These are phyloP conservation scores for Arabis hirsuta DNA, from an alignment of 345 rosid species.

Conservation along the genomic window DNA sequence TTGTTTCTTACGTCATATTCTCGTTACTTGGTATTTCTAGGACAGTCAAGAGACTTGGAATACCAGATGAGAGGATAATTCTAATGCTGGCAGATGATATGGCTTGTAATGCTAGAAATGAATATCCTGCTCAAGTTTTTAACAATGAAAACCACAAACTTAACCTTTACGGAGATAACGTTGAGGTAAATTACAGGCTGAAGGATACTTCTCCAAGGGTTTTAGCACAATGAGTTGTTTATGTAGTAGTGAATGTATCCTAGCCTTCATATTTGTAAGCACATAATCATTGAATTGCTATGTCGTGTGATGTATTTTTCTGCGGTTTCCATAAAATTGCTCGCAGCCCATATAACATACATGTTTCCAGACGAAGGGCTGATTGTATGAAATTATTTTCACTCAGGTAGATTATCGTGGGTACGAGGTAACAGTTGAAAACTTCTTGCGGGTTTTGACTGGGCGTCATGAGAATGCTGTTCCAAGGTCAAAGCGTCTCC, in stretches of 20 bases:
- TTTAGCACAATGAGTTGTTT: not conserved
- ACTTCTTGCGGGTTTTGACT: slow-evolving; percentile 86
- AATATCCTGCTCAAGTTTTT: slow-evolving; percentile 96
- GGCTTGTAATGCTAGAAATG: slow-evolving; percentile 97
- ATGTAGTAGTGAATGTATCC: not conserved
- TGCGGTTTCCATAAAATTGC: not conserved
- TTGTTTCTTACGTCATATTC: slow-evolving; percentile 14
- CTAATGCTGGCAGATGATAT: slow-evolving; percentile 98
- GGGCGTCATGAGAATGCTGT: slow-evolving; percentile 91
- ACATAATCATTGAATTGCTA: not conserved
- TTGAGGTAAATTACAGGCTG: slow-evolving; percentile 64
- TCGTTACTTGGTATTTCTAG: slow-evolving; percentile 51
- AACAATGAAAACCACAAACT: slow-evolving; percentile 94
- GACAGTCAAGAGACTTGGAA: slow-evolving; percentile 94
- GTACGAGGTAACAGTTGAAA: slow-evolving; percentile 95
- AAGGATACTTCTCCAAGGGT: not conserved
- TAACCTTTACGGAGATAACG: slow-evolving; percentile 97
- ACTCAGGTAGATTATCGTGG: slow-evolving; percentile 97
- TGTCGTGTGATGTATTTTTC: not conserved
- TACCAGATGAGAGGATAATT: slow-evolving; percentile 94
- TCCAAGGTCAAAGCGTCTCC: slow-evolving; percentile 97
- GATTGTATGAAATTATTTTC: slow-evolving; percentile 41
- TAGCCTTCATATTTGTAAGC: slow-evolving; percentile 1
- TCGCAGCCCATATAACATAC: not conserved
- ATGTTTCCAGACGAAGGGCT: slow-evolving; percentile 14